phyloP scores from a whole-genome alignment of 1,284 basidiomycete species.

The Cryptococcus sp. region DNA sequence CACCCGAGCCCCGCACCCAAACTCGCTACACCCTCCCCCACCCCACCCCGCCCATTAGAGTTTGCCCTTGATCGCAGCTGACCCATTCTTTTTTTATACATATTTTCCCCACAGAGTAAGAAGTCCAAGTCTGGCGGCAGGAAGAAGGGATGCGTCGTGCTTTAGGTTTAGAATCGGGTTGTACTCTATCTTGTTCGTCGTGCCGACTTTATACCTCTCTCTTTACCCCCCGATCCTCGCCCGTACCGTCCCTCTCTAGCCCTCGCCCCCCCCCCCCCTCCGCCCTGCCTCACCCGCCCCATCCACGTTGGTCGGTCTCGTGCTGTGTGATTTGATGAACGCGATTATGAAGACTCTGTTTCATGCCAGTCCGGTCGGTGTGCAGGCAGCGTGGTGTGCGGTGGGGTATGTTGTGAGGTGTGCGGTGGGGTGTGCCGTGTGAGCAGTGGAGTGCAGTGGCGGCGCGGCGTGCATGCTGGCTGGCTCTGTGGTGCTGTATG shows the following conservation, averaged over 20 bases:
- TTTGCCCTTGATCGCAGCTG: neutral
- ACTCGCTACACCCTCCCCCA: too few relatives aligned
- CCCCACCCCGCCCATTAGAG: neutral
- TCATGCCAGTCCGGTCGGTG: conserved; percentile 2
- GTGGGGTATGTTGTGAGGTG: too few relatives aligned
- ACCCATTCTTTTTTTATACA: neutral
- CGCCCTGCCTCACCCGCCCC: neutral
- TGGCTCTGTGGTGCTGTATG: neutral
- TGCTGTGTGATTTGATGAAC: conserved; percentile 19
- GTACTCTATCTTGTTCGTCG: conserved; percentile 25
- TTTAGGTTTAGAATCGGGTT: conserved; percentile 51
- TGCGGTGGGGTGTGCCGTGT: neutral
- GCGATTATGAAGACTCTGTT: conserved; percentile 13
- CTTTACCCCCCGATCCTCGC: neutral
- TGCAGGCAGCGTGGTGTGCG: neutral
- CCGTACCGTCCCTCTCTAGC: conserved; percentile 3
- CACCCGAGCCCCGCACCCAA: too few relatives aligned
- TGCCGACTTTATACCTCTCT: conserved; percentile 4
- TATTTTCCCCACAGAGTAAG: conserved; percentile 34
- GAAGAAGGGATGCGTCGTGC: conserved; percentile 53
- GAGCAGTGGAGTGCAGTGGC: neutral
- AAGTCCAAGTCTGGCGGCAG: conserved; percentile 30
- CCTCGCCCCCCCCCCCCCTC: neutral
- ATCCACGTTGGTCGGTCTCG: neutral
- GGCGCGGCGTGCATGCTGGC: neutral